phyloP scores from a whole-genome alignment of 1,139 yeast genomes.

The Wickerhamomyces sp. region DNA sequence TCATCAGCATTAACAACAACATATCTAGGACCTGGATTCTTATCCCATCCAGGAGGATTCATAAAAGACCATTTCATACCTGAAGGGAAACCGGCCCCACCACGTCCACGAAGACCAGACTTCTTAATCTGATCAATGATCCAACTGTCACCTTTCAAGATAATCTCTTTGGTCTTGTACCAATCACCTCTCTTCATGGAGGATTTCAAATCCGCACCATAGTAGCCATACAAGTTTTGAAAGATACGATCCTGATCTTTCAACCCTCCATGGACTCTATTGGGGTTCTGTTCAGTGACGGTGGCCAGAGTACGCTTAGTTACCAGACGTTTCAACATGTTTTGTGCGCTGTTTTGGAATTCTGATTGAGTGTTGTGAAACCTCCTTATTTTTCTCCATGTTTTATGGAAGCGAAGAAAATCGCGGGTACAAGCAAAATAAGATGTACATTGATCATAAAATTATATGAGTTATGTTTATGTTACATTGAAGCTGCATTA shows the following conservation, averaged over 20 bases:
- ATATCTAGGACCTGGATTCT: constrained; percentile 79
- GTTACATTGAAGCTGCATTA: no score
- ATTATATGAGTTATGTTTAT: no score
- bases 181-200: constrained; percentile 84
- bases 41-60: constrained; percentile 96
- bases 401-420: neutral
- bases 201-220: constrained; percentile 69
- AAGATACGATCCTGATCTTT: constrained; percentile 81
- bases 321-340: constrained; percentile 7
- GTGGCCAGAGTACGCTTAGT: constrained; percentile 25
- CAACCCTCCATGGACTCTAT: constrained; percentile 68
- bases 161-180: constrained; percentile 83
- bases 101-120: constrained; percentile 85
- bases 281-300: constrained; percentile 37
- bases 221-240: constrained; percentile 72
- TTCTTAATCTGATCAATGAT: constrained; percentile 81
- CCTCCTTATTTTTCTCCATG: neutral
- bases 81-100: constrained; percentile 91
- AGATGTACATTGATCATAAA: no score
- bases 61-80: constrained; percentile 89
- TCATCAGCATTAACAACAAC: constrained; percentile 89
- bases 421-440: no score
- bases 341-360: neutral
- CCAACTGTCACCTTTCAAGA: constrained; percentile 82
- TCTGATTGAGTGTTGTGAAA: neutral